Evolutionary conservation across 352 stramenopile species (phyloP), one percentile per base, ranked within the genome.

Genomic region (Pythium grandisporangium): DNA sequence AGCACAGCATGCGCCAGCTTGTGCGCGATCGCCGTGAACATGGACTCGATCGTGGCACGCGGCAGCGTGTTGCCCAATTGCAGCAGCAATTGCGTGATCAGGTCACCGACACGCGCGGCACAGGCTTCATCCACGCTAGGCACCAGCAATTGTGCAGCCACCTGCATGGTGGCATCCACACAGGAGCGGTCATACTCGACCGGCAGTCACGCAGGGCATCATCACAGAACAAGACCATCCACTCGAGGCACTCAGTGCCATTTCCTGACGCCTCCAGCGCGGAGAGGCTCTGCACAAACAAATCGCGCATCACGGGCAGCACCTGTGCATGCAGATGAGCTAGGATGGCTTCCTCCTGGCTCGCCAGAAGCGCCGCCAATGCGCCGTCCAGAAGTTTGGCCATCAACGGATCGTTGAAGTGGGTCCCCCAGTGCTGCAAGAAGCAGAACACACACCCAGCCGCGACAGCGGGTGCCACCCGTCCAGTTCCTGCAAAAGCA

Each of bases 31-130:
- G 79, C 79, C 37, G 57, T 71, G 11, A 92, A 55, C 32, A 92
- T 85, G 22, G 70, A 84, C 46, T 88, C 73, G 33, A 92, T 65
- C 2, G 76, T 89, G 8, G 60, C 48, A 23, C 67, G 56, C 0
- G 79, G 76, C 1, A 92, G 53, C 26, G 69, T 57, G 5, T 66
- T 48, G 1, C 71, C 68, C 8, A 87, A 48, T 45, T 87, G 84
- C 10, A 85, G 56, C 48, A 92, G 53, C 29, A 92, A 72, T 53
- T 92, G 79, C 0, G 75, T 87, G 51, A 92, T 83, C 32, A 92
- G 46, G 5, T 75, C 79, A 32, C 79, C 79, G 6, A 89, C 75
- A 22, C 61, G 79, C 5, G 79, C 74, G 30, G 75, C 79, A 17
- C 71, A 77, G 21, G 72, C 73, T 55, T 89, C 79, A 6, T 75